Conservation (phyloP, 192 early-diverging fungal species). For the Mortierella alpina region DNA sequence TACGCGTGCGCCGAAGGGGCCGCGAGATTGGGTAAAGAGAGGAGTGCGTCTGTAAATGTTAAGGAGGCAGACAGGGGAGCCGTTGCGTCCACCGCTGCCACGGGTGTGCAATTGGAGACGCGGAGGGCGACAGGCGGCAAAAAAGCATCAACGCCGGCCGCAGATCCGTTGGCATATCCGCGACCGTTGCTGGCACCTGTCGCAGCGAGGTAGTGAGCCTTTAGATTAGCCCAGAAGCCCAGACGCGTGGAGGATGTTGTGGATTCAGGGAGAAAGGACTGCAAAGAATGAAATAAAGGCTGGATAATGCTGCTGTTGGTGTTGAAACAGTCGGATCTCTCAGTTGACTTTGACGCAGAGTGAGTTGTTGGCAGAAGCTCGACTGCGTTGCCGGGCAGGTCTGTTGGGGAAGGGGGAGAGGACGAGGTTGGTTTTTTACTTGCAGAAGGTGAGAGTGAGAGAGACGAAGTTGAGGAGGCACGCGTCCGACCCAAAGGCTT, state of each 20-base stretch:
- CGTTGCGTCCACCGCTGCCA: constrained; percentile 37
- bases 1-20: constrained; percentile 14
- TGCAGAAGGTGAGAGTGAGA: neutral
- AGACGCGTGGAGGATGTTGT: constrained; percentile 32
- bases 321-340: neutral
- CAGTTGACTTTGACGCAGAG: neutral
- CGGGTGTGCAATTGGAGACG: constrained; percentile 24
- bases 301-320: constrained; percentile 3
- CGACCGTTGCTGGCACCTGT: neutral
- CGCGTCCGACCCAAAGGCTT: neutral
- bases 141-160: constrained; percentile 2
- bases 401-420: constrained; percentile 18
- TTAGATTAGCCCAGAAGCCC: constrained; percentile 48
- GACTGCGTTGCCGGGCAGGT: constrained; percentile 5
- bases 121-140: constrained; percentile 36
- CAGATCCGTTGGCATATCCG: neutral
- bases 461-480: constrained; percentile 21
- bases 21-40: constrained; percentile 44
- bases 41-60: constrained; percentile 24
- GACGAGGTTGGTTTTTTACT: neutral
- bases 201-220: constrained; percentile 39
- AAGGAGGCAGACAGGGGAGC: constrained; percentile 29
- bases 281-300: constrained; percentile 31
- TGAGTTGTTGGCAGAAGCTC: constrained; percentile 16
- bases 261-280: constrained; percentile 41